Percentiles rank a stretch among this genome's conserved stretches.
Conservation (phyloP, 768 basidiomycete genomes). For the Serpula lacrymans region DNA sequence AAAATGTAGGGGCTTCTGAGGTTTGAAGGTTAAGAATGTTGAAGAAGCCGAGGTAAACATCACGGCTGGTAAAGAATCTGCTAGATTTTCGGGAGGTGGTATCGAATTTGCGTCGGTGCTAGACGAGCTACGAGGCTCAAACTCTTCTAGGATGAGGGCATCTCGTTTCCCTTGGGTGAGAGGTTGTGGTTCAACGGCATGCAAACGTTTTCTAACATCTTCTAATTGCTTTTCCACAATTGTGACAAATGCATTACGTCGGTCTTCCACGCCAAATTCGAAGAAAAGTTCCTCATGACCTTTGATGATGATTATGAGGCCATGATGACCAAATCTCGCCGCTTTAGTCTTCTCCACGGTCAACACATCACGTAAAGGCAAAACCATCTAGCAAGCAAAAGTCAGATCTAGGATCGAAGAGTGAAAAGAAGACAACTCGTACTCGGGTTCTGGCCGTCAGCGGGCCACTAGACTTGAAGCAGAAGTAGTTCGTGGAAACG, state of each 20-base stretch:
- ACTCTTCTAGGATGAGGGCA: slow-evolving; percentile 81
- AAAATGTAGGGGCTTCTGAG: slow-evolving; percentile 77
- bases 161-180: slow-evolving; percentile 59
- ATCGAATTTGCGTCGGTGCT: slow-evolving; percentile 37
- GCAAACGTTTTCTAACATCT: slow-evolving; percentile 50
- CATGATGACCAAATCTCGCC: slow-evolving; percentile 85
- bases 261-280: slow-evolving; percentile 81
- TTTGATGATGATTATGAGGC: slow-evolving; percentile 85
- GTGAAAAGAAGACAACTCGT: slow-evolving; percentile 26
- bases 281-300: slow-evolving; percentile 98
- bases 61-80: slow-evolving; percentile 77
- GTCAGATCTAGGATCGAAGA: slow-evolving; percentile 3
- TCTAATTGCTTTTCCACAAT: slow-evolving; percentile 84
- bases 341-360: slow-evolving; percentile 82
- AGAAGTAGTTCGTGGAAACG: slow-evolving; percentile 89
- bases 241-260: slow-evolving; percentile 71
- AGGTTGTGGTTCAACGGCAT: slow-evolving; percentile 38
- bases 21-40: slow-evolving; percentile 96
- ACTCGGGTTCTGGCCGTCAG: slow-evolving; percentile 81
- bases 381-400: slow-evolving; percentile 69
- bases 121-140: slow-evolving; percentile 50
- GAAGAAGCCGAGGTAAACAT: slow-evolving; percentile 98
- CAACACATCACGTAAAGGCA: slow-evolving; percentile 88
- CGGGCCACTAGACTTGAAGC: slow-evolving; percentile 88
- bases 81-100: slow-evolving; percentile 51